These are phyloP conservation scores for Sambucus nigra DNA, from an alignment of 129 eudicot genomes.

Conservation along the genomic window DNA sequence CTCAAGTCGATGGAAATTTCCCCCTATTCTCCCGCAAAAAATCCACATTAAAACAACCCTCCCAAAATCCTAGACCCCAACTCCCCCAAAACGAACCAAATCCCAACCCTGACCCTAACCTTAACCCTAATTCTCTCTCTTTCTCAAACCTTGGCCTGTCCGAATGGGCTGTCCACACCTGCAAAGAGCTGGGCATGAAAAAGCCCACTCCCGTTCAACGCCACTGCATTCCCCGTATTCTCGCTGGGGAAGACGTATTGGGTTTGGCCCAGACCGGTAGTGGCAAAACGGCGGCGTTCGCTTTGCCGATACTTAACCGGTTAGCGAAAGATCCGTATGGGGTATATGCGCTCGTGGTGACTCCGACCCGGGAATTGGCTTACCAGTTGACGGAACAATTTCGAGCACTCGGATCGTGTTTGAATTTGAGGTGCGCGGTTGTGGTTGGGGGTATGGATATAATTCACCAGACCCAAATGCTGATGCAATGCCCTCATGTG, in stretches of 20 bases:
- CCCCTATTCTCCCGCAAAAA: conserved; percentile 39
- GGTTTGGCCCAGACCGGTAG: conserved; percentile 87
- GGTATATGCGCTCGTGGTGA: conserved; percentile 66
- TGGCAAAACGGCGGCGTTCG: conserved; percentile 91
- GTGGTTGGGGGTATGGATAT: conserved; percentile 89
- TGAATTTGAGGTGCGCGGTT: conserved; percentile 54
- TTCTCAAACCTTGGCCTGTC: conserved; percentile 63
- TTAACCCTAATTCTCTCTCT: conserved; percentile 16
- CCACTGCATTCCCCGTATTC: conserved; percentile 65
- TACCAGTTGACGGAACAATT: conserved; percentile 89
- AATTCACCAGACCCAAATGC: conserved; percentile 46
- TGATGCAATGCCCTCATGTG: conserved; percentile 74
- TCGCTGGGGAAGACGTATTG: conserved; percentile 59
- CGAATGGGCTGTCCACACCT: conserved; percentile 61
- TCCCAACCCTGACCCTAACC: conserved; percentile 22
- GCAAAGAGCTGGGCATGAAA: conserved; percentile 74
- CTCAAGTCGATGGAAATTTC: conserved; percentile 31
- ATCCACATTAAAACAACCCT: conserved; percentile 2
- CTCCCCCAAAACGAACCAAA: conserved; percentile 34
- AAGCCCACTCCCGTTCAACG: conserved; percentile 79
- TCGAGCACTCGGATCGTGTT: conserved; percentile 68
- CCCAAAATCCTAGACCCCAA: conserved; percentile 15
- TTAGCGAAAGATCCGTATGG: conserved; percentile 68
- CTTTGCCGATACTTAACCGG: conserved; percentile 65
- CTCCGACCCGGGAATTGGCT: conserved; percentile 90